These are phyloP conservation scores for Colletotrichum neosansevieriae DNA, from an alignment of 2,329 filamentous ascomycete species.

Conservation along the genomic window DNA sequence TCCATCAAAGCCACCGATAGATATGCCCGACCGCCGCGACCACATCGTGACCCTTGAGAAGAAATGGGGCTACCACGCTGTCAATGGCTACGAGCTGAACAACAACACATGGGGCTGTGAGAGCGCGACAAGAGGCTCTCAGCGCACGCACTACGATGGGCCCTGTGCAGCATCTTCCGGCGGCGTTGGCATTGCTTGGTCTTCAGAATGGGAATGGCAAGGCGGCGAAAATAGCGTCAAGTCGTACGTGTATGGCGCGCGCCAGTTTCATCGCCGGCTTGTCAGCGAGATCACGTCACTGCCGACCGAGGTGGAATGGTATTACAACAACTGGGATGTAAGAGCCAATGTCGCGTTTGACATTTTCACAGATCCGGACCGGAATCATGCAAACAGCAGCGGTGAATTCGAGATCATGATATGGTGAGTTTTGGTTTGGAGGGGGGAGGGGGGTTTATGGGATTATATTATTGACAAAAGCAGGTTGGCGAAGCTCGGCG, in stretches of 20 bases:
- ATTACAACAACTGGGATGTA: constrained; percentile 62
- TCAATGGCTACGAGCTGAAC: constrained; percentile 49
- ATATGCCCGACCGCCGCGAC: constrained; percentile 42
- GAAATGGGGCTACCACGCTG: constrained; percentile 48
- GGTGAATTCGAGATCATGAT: constrained; percentile 74
- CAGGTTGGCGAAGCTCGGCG: constrained; percentile 66
- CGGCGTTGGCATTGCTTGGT: constrained; percentile 51
- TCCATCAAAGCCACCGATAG: constrained; percentile 12
- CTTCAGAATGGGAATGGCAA: constrained; percentile 56
- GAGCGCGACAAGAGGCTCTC: constrained; percentile 50
- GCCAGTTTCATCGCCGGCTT: constrained; percentile 47
- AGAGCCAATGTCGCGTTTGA: constrained; percentile 73
- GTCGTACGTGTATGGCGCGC: constrained; percentile 57
- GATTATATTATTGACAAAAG: neutral
- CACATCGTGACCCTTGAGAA: constrained; percentile 44
- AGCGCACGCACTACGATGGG: constrained; percentile 56
- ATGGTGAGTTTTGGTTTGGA: constrained; percentile 54
- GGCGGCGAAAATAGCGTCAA: constrained; percentile 55
- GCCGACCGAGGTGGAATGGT: constrained; percentile 50
- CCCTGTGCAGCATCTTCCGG: constrained; percentile 46
- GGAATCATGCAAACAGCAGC: constrained; percentile 47
- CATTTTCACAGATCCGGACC: constrained; percentile 65
- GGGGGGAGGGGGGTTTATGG: no score
- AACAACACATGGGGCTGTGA: constrained; percentile 60
- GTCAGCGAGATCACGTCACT: constrained; percentile 51